phyloP scores from a whole-genome alignment of 1,284 basidiomycete genomes.

The Malassezia restricta region DNA sequence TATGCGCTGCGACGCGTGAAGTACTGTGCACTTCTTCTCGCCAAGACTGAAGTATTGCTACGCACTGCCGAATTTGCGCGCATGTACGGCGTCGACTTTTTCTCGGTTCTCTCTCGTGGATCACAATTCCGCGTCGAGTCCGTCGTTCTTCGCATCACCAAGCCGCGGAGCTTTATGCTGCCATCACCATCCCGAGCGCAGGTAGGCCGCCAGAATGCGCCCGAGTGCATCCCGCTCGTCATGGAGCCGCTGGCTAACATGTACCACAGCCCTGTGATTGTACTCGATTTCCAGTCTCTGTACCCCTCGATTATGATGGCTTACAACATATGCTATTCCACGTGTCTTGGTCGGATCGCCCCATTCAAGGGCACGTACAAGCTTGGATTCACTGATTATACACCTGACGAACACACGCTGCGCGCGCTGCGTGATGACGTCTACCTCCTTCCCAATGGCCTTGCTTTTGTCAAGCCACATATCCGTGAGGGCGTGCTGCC shows the following conservation, averaged over 20 bases:
- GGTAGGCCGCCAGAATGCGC: conserved; percentile 70
- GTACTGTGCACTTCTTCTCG: conserved; percentile 29
- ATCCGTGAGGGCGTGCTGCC: conserved; percentile 74
- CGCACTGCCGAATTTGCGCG: conserved; percentile 69
- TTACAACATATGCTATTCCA: conserved; percentile 62
- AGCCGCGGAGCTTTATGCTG: conserved; percentile 63
- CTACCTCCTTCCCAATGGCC: conserved; percentile 63
- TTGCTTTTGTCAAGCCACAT: conserved; percentile 76
- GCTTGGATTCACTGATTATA: conserved; percentile 65
- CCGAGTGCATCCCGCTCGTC: conserved; percentile 83
- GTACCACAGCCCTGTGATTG: conserved; percentile 78
- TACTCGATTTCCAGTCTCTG: conserved; percentile 87
- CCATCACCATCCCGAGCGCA: conserved; percentile 36
- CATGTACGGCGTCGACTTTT: conserved; percentile 93
- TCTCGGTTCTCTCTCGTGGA: conserved; percentile 82
- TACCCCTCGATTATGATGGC: conserved; percentile 98
- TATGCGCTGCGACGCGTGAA: conserved; percentile 32
- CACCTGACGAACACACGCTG: conserved; percentile 45
- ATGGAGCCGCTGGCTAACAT: conserved; percentile 88
- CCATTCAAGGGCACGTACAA: conserved; percentile 77
- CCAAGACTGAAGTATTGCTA: conserved; percentile 34
- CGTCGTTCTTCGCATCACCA: conserved; percentile 94
- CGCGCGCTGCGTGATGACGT: conserved; percentile 50
- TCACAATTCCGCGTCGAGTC: conserved; percentile 98
- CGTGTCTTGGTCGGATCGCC: conserved; percentile 76